phyloP scores from a whole-genome alignment of 2,329 filamentous ascomycete genomes.

The Rhytidhysteron rufulum region DNA sequence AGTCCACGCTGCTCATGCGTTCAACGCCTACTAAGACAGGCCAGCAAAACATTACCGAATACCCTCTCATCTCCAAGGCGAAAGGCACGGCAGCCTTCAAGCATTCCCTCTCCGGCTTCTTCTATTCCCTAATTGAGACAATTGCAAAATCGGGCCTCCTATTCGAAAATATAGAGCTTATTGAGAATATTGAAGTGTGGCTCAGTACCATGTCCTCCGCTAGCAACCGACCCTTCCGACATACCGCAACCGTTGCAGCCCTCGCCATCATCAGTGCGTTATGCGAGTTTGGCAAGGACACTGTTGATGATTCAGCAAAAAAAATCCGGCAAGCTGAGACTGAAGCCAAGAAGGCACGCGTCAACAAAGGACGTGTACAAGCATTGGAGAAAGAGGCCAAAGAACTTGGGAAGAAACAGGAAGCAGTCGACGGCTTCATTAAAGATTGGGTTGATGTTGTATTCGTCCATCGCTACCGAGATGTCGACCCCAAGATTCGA shows the following conservation, averaged over 20 bases:
- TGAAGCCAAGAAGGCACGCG: constrained; percentile 67
- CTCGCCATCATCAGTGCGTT: constrained; percentile 75
- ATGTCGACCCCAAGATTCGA: constrained; percentile 85
- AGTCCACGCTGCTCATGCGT: constrained; percentile 19
- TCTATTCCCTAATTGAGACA: constrained; percentile 69
- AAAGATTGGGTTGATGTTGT: constrained; percentile 87
- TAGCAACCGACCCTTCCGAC: constrained; percentile 80
- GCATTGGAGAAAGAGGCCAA: constrained; percentile 70
- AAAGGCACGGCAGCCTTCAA: constrained; percentile 77
- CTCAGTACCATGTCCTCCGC: constrained; percentile 87
- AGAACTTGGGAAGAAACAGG: constrained; percentile 66
- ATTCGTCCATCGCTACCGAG: constrained; percentile 92
- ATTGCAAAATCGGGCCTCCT: constrained; percentile 79
- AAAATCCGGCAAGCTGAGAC: constrained; percentile 74
- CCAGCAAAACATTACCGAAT: constrained; percentile 76
- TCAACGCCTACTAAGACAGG: constrained; percentile 10
- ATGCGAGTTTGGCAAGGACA: constrained; percentile 66
- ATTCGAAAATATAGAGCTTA: constrained; percentile 70
- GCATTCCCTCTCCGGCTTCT: constrained; percentile 72
- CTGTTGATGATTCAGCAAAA: constrained; percentile 70
- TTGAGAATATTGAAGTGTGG: constrained; percentile 90
- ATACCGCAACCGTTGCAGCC: constrained; percentile 84
- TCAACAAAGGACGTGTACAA: constrained; percentile 74
- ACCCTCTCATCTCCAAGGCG: constrained; percentile 81
- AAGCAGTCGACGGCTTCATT: constrained; percentile 67